Evolutionary conservation across 176 grass and related monocot genomes (phyloP), one percentile per base, ranked within the genome.

Genomic region (Thalia dealbata): DNA sequence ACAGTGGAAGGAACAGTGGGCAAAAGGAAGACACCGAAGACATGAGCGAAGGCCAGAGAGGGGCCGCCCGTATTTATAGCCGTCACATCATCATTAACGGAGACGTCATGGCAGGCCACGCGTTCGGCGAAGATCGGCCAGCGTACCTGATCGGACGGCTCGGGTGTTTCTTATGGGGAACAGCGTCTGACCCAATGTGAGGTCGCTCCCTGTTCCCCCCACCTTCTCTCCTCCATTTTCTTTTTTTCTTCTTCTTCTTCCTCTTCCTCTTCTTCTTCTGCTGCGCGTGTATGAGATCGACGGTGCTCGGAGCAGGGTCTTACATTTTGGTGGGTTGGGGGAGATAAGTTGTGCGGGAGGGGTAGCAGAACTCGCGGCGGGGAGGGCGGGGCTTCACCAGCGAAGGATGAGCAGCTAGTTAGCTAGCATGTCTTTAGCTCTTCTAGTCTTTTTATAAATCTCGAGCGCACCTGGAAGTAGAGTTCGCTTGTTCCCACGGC

Each of bases 1-100:
- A 58, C 48, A 69, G 63, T 54, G 19, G 38, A 30, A 60, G 32
- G 0, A 72, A 81, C 56, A 9, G 41, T 69, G 67, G n/a, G 1
- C 3, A 15, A 82, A 79, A 79, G 69, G 82, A 18, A 30, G 3
- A 21, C 14, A 1, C 19, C 85, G 50, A 16, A 6, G 0, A 27
- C 15, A 30, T 32, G 18, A n/a, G 3, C n/a, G 0, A 3, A 14
- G 22, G 24, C 3, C 11, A 32, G n/a, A n/a, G n/a, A 52, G 42
- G 35, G 71, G 70, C 60, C 82, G 79, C 85, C 79, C 83, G 86
- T 78, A 75, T 86, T 83, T 81, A 78, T 62, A 76, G 83, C 83
- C 78, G 83, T 92, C 86, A 38, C 80, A 71, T 89, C 83, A 71
- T 22, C 32, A 60, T 75, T 67, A 67, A 67, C 70, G 15, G 16